Conservation (phyloP, 2,329 filamentous ascomycete species). For the Catunica adiposa region DNA sequence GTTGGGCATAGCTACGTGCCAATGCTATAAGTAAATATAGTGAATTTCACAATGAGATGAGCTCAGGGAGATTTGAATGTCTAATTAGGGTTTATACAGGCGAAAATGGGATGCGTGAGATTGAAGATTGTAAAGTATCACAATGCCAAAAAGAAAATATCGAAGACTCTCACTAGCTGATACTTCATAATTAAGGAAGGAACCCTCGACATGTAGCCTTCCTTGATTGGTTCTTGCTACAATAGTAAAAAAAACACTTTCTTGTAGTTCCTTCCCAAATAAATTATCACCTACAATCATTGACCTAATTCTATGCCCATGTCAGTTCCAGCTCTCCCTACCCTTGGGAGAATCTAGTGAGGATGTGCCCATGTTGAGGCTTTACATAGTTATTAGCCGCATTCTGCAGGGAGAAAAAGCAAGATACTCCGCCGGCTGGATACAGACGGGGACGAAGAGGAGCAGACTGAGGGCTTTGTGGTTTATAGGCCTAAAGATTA, state of each 20-base stretch:
- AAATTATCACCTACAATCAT: background rate
- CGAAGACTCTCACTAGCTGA: too few relatives aligned
- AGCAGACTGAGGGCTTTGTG: background rate
- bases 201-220: background rate
- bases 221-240: background rate
- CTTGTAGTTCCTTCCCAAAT: background rate
- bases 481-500: background rate
- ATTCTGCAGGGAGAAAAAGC: too few relatives aligned
- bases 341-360: background rate
- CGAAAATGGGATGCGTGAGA: background rate
- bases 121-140: background rate
- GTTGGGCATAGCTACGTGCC: background rate
- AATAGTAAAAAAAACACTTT: background rate
- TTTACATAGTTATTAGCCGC: background rate
- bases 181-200: too few relatives aligned
- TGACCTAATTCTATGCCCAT: background rate
- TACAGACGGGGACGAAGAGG: too few relatives aligned
- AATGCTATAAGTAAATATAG: background rate
- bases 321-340: background rate
- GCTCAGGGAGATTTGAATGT: background rate
- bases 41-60: background rate
- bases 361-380: background rate
- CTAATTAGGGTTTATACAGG: background rate
- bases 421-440: too few relatives aligned
- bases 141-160: background rate